Evolutionary conservation across 2,329 filamentous ascomycete species (phyloP).

Genomic region (Leptographium procerum): DNA sequence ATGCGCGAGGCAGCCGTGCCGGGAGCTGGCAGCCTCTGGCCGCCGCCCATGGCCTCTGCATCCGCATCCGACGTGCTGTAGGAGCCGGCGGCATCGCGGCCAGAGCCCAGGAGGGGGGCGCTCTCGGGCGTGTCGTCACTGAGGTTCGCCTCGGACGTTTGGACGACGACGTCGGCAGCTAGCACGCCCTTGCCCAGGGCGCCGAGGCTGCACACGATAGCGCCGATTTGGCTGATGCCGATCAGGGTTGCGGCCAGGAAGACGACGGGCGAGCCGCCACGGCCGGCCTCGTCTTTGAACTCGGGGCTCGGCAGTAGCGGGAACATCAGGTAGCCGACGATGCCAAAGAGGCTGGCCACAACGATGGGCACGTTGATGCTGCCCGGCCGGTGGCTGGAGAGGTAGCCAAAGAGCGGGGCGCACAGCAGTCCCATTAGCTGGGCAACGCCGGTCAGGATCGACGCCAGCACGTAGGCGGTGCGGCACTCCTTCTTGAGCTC

Average conservation of each 20-base stretch:
- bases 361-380: slow-evolving; percentile 60
- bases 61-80: background rate
- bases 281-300: slow-evolving; percentile 48
- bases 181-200: slow-evolving; percentile 74
- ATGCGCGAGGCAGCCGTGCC: slow-evolving; percentile 32
- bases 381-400: slow-evolving; percentile 38
- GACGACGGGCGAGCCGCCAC: slow-evolving; percentile 56
- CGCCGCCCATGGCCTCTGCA: background rate
- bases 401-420: slow-evolving; percentile 77
- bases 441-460: slow-evolving; percentile 77
- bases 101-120: slow-evolving; percentile 25
- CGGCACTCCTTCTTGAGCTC: slow-evolving; percentile 80
- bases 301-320: slow-evolving; percentile 70
- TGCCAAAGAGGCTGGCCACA: slow-evolving; percentile 58
- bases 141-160: slow-evolving; percentile 7
- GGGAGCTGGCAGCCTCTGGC: background rate
- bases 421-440: slow-evolving; percentile 77
- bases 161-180: slow-evolving; percentile 27
- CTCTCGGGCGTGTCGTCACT: slow-evolving; percentile 21
- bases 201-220: slow-evolving; percentile 91
- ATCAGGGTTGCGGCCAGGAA: slow-evolving; percentile 71
- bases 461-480: slow-evolving; percentile 76
- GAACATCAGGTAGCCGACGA: slow-evolving; percentile 68
- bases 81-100: background rate
- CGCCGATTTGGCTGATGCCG: slow-evolving; percentile 88